Evolutionary conservation across 345 rosid species (phyloP).

Genomic region (Triadica sebifera): DNA sequence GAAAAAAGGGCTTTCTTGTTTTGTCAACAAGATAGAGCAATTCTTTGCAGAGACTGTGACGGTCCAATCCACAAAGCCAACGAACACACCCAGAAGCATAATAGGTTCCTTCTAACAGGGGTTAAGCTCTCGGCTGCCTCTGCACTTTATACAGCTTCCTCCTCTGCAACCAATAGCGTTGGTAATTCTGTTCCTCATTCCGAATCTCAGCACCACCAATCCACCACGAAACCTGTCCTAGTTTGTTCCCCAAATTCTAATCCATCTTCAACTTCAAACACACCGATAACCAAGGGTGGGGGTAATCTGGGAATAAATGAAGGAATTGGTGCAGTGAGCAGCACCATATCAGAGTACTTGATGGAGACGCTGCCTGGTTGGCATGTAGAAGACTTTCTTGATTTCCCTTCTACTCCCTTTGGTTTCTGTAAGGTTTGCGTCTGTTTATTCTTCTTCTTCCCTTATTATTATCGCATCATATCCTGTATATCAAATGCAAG

Average conservation of each 20-base stretch:
- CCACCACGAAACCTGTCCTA: conserved; percentile 24
- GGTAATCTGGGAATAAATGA: neutral
- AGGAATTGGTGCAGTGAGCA: too few relatives aligned
- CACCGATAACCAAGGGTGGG: conserved; percentile 15
- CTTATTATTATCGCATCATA: neutral
- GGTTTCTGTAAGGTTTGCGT: conserved; percentile 50
- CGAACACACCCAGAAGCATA: conserved; percentile 71
- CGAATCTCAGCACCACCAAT: conserved; percentile 21
- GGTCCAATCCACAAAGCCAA: conserved; percentile 65
- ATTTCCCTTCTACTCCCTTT: conserved; percentile 31
- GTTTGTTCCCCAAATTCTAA: conserved; percentile 18
- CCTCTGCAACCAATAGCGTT: conserved; percentile 15
- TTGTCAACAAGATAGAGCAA: conserved; percentile 93
- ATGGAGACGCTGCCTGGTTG: conserved; percentile 88
- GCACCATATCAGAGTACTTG: conserved; percentile 81
- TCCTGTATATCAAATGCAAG: too few relatives aligned
- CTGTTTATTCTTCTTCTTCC: too few relatives aligned
- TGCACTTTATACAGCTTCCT: conserved; percentile 36
- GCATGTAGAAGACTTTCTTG: conserved; percentile 84
- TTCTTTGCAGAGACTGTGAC: conserved; percentile 84
- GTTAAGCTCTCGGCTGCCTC: conserved; percentile 65
- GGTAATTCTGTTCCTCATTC: conserved; percentile 46
- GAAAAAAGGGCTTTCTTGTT: conserved; percentile 80
- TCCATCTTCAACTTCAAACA: conserved; percentile 2
- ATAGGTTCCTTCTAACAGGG: conserved; percentile 82